These are phyloP conservation scores for Cladosporium oxysporum DNA, from an alignment of 2,329 filamentous ascomycete species.

Conservation along the genomic window DNA sequence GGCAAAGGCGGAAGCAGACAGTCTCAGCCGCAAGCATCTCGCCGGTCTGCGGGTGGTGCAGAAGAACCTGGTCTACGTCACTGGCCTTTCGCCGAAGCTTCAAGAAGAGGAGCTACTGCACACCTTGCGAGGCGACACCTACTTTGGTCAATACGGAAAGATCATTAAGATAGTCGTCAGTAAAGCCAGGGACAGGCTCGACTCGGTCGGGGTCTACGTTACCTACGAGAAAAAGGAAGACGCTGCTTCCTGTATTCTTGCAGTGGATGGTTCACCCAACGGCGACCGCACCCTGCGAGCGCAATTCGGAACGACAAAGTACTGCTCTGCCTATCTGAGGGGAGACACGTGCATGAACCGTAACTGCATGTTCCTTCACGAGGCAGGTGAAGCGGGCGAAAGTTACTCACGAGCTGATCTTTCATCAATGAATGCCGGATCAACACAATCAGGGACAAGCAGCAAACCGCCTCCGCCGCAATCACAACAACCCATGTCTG, in stretches of 20 bases:
- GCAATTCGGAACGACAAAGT: conserved; percentile 90
- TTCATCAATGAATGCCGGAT: conserved; percentile 89
- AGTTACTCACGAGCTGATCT: conserved; percentile 94
- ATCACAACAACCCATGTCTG: conserved; percentile 53
- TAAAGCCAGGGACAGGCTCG: conserved; percentile 83
- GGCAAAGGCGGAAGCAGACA: conserved; percentile 94
- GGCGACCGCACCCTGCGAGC: conserved; percentile 79
- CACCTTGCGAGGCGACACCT: conserved; percentile 85
- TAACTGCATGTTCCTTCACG: conserved; percentile 97
- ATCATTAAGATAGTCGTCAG: conserved; percentile 99
- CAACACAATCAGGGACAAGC: conserved; percentile 69
- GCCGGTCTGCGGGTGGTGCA: conserved; percentile 94
- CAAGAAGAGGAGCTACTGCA: conserved; percentile 90
- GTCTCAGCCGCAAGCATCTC: conserved; percentile 91
- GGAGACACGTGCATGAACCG: conserved; percentile 94
- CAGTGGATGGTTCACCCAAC: conserved; percentile 90
- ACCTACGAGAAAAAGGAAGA: conserved; percentile 92
- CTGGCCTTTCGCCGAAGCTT: conserved; percentile 86
- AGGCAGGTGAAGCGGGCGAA: conserved; percentile 96
- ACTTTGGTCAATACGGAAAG: conserved; percentile 97
- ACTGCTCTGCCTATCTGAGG: conserved; percentile 94
- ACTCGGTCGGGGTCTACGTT: conserved; percentile 96
- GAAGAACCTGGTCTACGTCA: conserved; percentile 98
- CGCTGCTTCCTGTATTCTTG: conserved; percentile 83
- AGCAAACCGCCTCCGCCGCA: conserved; percentile 51